A percentile compares a stretch with the other conserved stretches of the same genome.
phyloP scores from a whole-genome alignment of 768 basidiomycete species.

The Candolleomyces aberdarensis region DNA sequence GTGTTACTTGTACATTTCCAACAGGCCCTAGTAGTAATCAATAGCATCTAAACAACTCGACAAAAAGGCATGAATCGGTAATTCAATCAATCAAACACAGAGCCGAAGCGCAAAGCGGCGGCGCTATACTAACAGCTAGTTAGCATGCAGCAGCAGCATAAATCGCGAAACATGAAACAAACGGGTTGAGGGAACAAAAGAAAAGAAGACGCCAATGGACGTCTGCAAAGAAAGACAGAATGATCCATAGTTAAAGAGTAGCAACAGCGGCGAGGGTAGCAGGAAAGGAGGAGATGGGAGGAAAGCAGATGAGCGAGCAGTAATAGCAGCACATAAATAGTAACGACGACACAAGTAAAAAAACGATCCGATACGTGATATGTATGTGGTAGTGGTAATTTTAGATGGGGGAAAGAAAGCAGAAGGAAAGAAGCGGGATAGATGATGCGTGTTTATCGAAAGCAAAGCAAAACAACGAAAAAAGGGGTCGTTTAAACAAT shows the following conservation, averaged over 20 bases:
- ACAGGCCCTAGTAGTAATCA: background rate
- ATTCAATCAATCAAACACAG: no score
- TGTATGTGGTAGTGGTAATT: no score
- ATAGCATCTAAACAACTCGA: no score
- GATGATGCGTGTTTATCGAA: background rate
- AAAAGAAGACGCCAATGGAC: background rate
- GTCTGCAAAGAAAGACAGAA: background rate
- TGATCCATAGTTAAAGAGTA: background rate
- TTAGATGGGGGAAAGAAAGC: background rate
- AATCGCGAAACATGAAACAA: background rate
- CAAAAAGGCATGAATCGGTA: no score
- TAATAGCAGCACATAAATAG: no score
- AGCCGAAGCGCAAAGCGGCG: no score
- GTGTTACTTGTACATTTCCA: background rate
- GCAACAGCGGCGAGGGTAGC: no score
- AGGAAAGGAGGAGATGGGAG: background rate
- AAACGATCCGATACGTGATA: no score
- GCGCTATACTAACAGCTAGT: no score
- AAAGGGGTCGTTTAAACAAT: conserved; percentile 32
- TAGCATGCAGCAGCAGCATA: background rate
- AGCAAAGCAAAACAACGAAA: no score
- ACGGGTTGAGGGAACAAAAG: background rate
- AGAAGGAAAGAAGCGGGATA: background rate
- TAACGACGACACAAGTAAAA: no score
- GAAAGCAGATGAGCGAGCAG: background rate